Evolutionary conservation across 176 grass and related monocot genomes (phyloP).

Genomic region (Miscanthus lutarioriparius): DNA sequence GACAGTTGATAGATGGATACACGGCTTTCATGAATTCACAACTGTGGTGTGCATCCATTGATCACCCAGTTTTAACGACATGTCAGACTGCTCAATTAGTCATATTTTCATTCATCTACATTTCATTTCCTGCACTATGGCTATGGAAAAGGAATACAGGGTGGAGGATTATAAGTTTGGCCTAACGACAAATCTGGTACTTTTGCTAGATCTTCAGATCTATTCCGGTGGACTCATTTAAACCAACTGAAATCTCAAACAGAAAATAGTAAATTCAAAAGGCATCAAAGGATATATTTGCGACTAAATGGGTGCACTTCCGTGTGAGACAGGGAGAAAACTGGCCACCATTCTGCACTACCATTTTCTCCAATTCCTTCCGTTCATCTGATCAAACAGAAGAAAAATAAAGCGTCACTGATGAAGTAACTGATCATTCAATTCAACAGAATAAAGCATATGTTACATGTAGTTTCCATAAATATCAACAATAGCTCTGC

Average conservation of each 20-base stretch:
- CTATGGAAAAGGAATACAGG: not conserved
- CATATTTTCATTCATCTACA: not conserved
- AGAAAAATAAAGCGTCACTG: slow-evolving; percentile 6
- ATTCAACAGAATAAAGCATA: slow-evolving; percentile 13
- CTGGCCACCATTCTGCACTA: slow-evolving; percentile 89
- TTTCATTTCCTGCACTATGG: slow-evolving; percentile 9
- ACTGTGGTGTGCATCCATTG: not conserved
- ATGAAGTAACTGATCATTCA: slow-evolving; percentile 17
- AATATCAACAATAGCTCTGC: slow-evolving; percentile 13
- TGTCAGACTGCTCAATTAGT: not conserved
- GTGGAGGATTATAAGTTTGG: not conserved
- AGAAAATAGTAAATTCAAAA: slow-evolving; percentile 24
- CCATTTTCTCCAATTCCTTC: slow-evolving; percentile 60
- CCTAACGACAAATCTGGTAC: not conserved
- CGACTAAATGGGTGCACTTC: slow-evolving; percentile 91
- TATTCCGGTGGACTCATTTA: not conserved
- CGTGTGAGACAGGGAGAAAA: slow-evolving; percentile 87
- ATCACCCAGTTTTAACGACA: not conserved
- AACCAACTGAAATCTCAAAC: not conserved
- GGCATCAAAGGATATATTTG: slow-evolving; percentile 88
- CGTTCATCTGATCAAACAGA: slow-evolving; percentile 64
- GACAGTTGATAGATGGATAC: slow-evolving; percentile 11
- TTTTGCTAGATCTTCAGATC: not conserved
- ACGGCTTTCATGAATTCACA: slow-evolving; percentile 14
- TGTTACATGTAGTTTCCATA: not conserved